Evolutionary conservation across 768 basidiomycete species (phyloP).

Genomic region (Tephrocybe sp.): DNA sequence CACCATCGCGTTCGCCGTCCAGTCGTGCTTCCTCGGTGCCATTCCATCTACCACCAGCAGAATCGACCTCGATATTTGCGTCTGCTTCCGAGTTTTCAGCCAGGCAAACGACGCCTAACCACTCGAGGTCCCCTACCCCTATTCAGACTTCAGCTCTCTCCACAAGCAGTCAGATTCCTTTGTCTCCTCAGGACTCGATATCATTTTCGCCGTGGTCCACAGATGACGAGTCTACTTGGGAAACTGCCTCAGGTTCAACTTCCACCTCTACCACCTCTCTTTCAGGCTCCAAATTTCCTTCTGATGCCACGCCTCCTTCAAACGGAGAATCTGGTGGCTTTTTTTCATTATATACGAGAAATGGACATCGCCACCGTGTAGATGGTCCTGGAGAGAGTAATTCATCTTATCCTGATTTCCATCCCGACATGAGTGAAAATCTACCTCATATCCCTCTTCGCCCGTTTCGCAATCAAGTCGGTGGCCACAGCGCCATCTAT

Average conservation of each 20-base stretch:
- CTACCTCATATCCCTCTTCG: slow-evolving; percentile 89
- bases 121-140: slow-evolving; percentile 41
- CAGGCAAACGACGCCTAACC: slow-evolving; percentile 25
- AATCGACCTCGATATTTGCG: slow-evolving; percentile 15
- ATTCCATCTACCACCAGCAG: slow-evolving; percentile 20
- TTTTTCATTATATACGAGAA: slow-evolving; percentile 5
- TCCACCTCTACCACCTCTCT: slow-evolving; percentile 57
- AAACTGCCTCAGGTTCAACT: slow-evolving; percentile 65
- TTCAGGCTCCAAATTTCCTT: slow-evolving; percentile 27
- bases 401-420: slow-evolving; percentile 36
- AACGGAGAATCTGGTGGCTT: slow-evolving; percentile 2
- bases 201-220: slow-evolving; percentile 66
- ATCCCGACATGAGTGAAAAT: slow-evolving; percentile 45
- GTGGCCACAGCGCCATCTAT: slow-evolving; percentile 96
- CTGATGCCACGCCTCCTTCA: slow-evolving; percentile 14
- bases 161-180: slow-evolving; percentile 22
- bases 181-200: slow-evolving; percentile 35
- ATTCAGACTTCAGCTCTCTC: slow-evolving; percentile 29
- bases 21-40: slow-evolving; percentile 27
- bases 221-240: slow-evolving; percentile 79
- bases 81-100: slow-evolving; percentile 17
- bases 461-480: slow-evolving; percentile 97
- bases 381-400: slow-evolving; percentile 4
- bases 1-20: slow-evolving; percentile 48
- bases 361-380: slow-evolving; percentile 1